These are phyloP conservation scores for Dothistroma pini DNA, from an alignment of 2,329 filamentous ascomycete genomes.

Conservation along the genomic window DNA sequence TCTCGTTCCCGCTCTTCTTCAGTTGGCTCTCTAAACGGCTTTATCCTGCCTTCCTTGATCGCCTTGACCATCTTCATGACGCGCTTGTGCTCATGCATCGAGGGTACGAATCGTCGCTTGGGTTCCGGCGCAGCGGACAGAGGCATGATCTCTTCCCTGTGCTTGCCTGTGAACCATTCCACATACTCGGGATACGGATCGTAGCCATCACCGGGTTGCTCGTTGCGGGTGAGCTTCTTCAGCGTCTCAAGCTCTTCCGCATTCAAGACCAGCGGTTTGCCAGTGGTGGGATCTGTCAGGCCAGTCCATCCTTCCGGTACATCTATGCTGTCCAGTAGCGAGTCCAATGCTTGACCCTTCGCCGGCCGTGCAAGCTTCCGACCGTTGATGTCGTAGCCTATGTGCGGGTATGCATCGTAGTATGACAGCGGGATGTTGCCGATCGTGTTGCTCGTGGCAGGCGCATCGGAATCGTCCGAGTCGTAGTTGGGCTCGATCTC, in stretches of 20 bases:
- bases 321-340: conserved; percentile 92
- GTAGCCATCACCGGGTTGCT: conserved; percentile 81
- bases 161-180: conserved; percentile 88
- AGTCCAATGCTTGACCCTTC: conserved; percentile 88
- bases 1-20: conserved; percentile 56
- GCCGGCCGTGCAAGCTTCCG: conserved; percentile 97
- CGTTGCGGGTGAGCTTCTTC: conserved; percentile 82
- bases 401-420: conserved; percentile 97
- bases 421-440: conserved; percentile 91
- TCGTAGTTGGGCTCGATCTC: conserved; percentile 95
- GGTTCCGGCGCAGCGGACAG: conserved; percentile 91
- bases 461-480: conserved; percentile 86
- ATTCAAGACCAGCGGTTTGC: conserved; percentile 83
- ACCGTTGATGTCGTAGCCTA: conserved; percentile 98
- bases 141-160: conserved; percentile 83
- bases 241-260: conserved; percentile 86
- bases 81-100: conserved; percentile 93
- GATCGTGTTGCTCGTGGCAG: conserved; percentile 81
- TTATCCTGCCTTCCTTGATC: conserved; percentile 87
- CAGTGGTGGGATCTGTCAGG: conserved; percentile 87
- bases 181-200: conserved; percentile 91
- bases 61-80: conserved; percentile 97
- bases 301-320: conserved; percentile 97
- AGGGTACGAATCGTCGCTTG: conserved; percentile 91
- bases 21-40: conserved; percentile 78